Conservation (phyloP, 805 yeast genomes). For the Lachancea sp. region DNA sequence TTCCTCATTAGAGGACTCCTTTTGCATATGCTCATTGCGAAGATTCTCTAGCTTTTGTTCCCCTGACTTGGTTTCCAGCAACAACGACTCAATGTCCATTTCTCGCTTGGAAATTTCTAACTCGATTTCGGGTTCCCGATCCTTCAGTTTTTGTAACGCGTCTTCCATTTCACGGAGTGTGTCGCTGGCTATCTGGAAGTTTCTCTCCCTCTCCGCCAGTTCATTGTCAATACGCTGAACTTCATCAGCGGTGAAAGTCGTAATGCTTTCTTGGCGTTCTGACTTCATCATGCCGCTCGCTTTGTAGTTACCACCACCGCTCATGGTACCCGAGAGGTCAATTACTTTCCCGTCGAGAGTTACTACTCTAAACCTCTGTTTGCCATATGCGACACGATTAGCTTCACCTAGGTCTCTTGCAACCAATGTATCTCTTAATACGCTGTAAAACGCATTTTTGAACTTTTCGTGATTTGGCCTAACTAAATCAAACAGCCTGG, state of each 20-base stretch:
- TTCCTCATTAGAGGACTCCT: constrained; percentile 32
- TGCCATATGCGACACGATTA: constrained; percentile 79
- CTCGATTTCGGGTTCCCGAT: constrained; percentile 66
- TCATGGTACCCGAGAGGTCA: constrained; percentile 89
- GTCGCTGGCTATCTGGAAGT: constrained; percentile 43
- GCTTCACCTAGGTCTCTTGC: constrained; percentile 76
- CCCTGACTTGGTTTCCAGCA: constrained; percentile 46
- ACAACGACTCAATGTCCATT: constrained; percentile 59
- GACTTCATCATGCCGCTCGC: constrained; percentile 71
- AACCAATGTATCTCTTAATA: constrained; percentile 80
- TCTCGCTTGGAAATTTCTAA: constrained; percentile 49
- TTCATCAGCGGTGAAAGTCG: constrained; percentile 45
- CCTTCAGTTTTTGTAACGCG: constrained; percentile 52
- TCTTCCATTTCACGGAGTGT: constrained; percentile 54
- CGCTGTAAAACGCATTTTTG: constrained; percentile 84
- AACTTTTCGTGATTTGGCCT: constrained; percentile 60
- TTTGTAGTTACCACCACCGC: constrained; percentile 84
- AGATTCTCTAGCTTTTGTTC: constrained; percentile 38
- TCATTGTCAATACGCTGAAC: constrained; percentile 49
- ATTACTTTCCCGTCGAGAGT: constrained; percentile 88
- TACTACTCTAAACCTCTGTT: constrained; percentile 77
- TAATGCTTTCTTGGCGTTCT: constrained; percentile 32
- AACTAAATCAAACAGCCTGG: constrained; percentile 80
- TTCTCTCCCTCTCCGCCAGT: constrained; percentile 46
- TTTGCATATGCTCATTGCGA: constrained; percentile 14